Evolutionary conservation across 23 red algal genomes (phyloP).

Genomic region (Gracilaria caudata): DNA sequence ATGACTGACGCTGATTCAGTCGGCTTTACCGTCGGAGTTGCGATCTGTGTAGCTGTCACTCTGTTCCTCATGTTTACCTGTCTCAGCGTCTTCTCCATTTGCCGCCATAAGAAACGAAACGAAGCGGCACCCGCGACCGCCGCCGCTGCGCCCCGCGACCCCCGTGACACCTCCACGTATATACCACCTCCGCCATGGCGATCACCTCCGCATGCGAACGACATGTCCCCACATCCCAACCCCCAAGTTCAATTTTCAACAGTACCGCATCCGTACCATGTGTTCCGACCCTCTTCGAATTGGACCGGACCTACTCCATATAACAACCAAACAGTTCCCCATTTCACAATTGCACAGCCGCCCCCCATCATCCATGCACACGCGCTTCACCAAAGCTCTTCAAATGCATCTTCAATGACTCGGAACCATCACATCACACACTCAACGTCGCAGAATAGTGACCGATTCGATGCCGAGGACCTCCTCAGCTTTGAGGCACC

Average conservation of each 20-base stretch:
- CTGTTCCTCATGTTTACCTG: not conserved
- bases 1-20: not conserved
- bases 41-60: not conserved
- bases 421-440: not conserved
- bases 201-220: too few species aligned
- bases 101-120: not conserved
- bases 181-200: not conserved
- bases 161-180: not conserved
- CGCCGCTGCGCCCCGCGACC: not conserved
- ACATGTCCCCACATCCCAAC: not conserved
- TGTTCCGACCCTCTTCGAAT: not conserved
- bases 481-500: slow-evolving; percentile 36
- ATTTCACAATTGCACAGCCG: not conserved
- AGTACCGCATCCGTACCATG: not conserved
- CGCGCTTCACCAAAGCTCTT: not conserved
- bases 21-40: not conserved
- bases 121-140: not conserved
- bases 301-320: not conserved
- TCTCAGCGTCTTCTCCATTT: not conserved
- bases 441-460: not conserved
- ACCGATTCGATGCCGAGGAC: slow-evolving; percentile 6
- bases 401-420: not conserved
- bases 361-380: not conserved
- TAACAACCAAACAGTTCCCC: not conserved
- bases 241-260: not conserved